These are phyloP conservation scores for Coemansia reversa DNA, from an alignment of 192 early-diverging fungal genomes.

Conservation along the genomic window DNA sequence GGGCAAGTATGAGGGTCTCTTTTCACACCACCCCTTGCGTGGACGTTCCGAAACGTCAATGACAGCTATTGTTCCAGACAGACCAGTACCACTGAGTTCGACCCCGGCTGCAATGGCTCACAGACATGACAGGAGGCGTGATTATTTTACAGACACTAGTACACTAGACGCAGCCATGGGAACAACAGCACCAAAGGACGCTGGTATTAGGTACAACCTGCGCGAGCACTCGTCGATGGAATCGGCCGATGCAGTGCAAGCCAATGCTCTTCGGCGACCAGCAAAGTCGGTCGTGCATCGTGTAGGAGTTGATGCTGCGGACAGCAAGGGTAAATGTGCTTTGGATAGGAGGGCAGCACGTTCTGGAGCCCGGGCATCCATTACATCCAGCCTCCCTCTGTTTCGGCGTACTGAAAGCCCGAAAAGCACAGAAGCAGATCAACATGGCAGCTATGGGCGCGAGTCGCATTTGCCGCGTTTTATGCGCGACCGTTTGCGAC, in stretches of 20 bases:
- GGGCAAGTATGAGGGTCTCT: conserved; percentile 36
- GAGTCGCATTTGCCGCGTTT: conserved; percentile 47
- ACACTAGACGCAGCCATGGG: conserved; percentile 46
- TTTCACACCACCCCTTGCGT: conserved; percentile 36
- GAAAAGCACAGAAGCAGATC: background rate
- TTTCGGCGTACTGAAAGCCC: conserved; percentile 24
- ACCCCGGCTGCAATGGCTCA: conserved; percentile 40
- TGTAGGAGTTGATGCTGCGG: no score
- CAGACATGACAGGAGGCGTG: conserved; percentile 40
- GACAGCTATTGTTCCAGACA: conserved; percentile 36
- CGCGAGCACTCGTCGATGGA: conserved; percentile 29
- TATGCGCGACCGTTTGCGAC: conserved; percentile 27
- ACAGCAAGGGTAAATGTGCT: no score
- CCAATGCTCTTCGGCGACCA: no score
- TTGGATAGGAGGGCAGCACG: no score
- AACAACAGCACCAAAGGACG: conserved; percentile 25
- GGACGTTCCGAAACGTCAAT: conserved; percentile 37
- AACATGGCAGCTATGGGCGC: conserved; percentile 20
- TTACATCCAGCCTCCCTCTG: conserved; percentile 6
- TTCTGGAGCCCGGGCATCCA: no score
- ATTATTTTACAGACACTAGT: conserved; percentile 44
- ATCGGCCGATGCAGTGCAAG: conserved; percentile 8
- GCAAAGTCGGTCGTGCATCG: no score
- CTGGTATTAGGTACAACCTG: conserved; percentile 35
- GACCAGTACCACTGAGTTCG: conserved; percentile 37